Percentiles rank a stretch among this genome's conserved stretches.
phyloP scores from a whole-genome alignment of 2,329 filamentous ascomycete species.

The Pleomassaria siparia region DNA sequence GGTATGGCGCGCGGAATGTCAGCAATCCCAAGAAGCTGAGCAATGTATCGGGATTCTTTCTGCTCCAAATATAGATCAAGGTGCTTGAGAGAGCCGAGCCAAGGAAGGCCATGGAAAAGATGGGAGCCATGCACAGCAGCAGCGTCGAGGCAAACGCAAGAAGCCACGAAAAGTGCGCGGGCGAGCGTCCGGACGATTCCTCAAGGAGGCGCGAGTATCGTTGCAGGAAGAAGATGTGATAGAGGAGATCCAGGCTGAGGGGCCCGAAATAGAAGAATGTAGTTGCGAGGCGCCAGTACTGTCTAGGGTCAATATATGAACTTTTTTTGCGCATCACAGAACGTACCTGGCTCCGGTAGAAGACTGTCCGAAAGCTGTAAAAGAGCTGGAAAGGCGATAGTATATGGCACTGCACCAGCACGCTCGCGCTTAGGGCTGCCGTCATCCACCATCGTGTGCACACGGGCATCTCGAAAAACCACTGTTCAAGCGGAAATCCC shows the following conservation, averaged over 20 bases:
- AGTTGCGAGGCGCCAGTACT: conserved; percentile 97
- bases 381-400: conserved; percentile 94
- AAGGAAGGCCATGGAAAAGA: conserved; percentile 89
- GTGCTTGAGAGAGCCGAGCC: conserved; percentile 92
- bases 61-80: conserved; percentile 96
- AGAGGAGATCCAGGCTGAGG: conserved; percentile 88
- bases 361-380: conserved; percentile 92
- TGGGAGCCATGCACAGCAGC: conserved; percentile 77
- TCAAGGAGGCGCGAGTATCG: conserved; percentile 94
- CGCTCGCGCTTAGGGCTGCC: conserved; percentile 82
- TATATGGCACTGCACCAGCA: conserved; percentile 90
- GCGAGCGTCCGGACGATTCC: conserved; percentile 87
- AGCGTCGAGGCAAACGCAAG: conserved; percentile 80
- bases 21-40: conserved; percentile 84
- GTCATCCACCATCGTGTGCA: conserved; percentile 98
- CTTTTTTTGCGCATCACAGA: neutral
- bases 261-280: conserved; percentile 98
- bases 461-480: conserved; percentile 98
- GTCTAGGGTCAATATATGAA: conserved; percentile 9
- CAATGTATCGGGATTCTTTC: conserved; percentile 87
- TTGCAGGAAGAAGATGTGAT: conserved; percentile 98
- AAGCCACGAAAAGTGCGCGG: conserved; percentile 94
- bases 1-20: conserved; percentile 89
- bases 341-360: conserved; percentile 83
- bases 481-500: conserved; percentile 83